Conservation (phyloP, 768 basidiomycete genomes). For the Russula sp. region DNA sequence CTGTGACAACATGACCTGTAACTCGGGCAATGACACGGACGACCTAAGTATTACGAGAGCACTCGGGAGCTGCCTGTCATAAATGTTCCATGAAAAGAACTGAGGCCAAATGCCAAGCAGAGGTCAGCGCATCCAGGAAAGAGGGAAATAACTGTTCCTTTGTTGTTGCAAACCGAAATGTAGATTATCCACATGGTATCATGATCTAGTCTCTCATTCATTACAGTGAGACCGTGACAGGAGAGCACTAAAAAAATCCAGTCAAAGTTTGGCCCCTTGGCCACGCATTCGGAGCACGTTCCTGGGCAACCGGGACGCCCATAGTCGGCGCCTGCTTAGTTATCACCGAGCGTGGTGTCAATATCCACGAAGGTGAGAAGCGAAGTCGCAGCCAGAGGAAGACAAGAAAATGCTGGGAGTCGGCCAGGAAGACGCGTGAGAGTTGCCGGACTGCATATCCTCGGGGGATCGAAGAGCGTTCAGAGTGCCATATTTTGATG, state of each 20-base stretch:
- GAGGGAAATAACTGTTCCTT: background rate
- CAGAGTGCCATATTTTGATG: constrained; percentile 12
- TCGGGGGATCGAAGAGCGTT: constrained; percentile 2
- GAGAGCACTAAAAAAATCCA: background rate
- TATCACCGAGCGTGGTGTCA: constrained; percentile 13
- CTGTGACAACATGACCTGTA: too few species aligned
- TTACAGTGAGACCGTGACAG: background rate
- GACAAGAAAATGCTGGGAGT: constrained; percentile 3
- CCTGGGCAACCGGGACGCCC: constrained; percentile 1
- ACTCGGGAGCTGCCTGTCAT: too few species aligned
- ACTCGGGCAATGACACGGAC: too few species aligned
- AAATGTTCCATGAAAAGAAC: background rate
- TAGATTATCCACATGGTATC: constrained; percentile 4
- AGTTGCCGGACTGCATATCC: constrained; percentile 1
- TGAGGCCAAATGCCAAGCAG: background rate
- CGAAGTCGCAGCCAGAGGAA: background rate
- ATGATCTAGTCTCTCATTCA: constrained; percentile 1
- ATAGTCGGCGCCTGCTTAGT: constrained; percentile 6
- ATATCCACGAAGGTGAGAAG: background rate
- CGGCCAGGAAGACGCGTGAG: constrained; percentile 5
- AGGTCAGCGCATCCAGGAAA: background rate
- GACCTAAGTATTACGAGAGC: too few species aligned
- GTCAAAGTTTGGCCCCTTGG: background rate
- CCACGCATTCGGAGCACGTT: background rate
- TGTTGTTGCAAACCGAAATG: background rate